These are phyloP conservation scores for Stagonosporopsis tanaceti DNA, from an alignment of 2,329 filamentous ascomycete species.

Conservation along the genomic window DNA sequence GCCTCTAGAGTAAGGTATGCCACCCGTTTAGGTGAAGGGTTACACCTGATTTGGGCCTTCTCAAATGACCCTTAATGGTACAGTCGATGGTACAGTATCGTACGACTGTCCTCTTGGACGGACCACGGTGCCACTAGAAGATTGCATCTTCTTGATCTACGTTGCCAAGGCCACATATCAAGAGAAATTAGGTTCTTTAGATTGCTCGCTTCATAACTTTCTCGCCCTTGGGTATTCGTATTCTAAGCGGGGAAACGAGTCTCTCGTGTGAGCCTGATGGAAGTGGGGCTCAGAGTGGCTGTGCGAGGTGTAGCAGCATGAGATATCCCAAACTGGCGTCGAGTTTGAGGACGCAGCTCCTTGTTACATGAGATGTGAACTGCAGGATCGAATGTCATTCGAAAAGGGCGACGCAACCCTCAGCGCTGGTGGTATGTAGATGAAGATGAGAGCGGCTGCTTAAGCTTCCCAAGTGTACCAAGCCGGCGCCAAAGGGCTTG, in stretches of 20 bases:
- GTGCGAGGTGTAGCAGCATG: not conserved
- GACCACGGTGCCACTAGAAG: too few species aligned
- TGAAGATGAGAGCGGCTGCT: conserved; percentile 3
- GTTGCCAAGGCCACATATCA: not conserved
- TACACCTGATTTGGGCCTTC: too few species aligned
- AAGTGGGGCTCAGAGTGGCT: conserved; percentile 15
- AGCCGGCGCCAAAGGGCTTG: conserved; percentile 8
- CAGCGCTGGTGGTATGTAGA: not conserved
- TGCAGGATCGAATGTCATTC: not conserved
- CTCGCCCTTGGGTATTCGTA: not conserved
- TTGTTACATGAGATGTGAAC: not conserved
- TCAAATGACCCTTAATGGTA: too few species aligned
- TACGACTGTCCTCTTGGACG: too few species aligned
- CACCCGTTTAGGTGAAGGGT: too few species aligned
- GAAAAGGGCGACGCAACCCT: not conserved
- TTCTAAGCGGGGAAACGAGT: not conserved
- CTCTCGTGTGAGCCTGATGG: not conserved
- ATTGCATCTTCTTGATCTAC: too few species aligned
- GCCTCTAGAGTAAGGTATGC: too few species aligned
- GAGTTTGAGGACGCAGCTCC: not conserved
- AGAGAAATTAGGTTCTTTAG: not conserved
- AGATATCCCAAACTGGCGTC: not conserved
- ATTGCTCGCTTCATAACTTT: not conserved
- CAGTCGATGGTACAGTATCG: too few species aligned
- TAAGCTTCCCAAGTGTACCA: conserved; percentile 19